Conservation (phyloP, 2,329 filamentous ascomycete species). For the Penicillium occitanis region DNA sequence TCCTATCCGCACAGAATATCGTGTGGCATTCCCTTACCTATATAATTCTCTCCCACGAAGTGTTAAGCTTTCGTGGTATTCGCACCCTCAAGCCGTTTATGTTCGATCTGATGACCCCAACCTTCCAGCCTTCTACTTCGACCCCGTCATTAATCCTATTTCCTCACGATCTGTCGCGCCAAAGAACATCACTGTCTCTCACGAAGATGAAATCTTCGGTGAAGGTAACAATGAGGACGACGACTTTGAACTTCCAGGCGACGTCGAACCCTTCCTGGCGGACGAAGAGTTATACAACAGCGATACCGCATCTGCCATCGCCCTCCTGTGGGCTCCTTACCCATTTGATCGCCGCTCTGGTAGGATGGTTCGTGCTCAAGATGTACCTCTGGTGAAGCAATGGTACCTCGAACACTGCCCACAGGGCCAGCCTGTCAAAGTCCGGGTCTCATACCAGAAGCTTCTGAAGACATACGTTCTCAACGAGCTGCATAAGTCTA, state of each 20-base stretch:
- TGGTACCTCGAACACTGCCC: conserved; percentile 98
- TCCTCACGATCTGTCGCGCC: conserved; percentile 91
- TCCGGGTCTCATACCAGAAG: conserved; percentile 97
- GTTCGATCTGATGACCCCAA: conserved; percentile 82
- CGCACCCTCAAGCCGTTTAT: conserved; percentile 89
- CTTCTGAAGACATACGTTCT: conserved; percentile 92
- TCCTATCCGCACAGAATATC: conserved; percentile 91
- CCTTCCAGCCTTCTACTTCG: conserved; percentile 94
- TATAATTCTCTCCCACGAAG: conserved; percentile 96
- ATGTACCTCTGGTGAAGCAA: conserved; percentile 95
- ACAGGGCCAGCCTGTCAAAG: conserved; percentile 87
- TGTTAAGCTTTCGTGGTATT: conserved; percentile 91
- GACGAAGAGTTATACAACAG: conserved; percentile 87
- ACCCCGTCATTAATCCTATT: conserved; percentile 96
- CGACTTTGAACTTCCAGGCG: conserved; percentile 76
- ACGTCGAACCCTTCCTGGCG: conserved; percentile 81
- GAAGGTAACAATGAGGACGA: conserved; percentile 77
- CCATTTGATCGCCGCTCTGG: conserved; percentile 94
- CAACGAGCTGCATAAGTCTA: conserved; percentile 95
- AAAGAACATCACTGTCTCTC: conserved; percentile 87
- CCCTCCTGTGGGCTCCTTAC: conserved; percentile 96
- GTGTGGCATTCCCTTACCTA: conserved; percentile 88
- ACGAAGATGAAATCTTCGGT: conserved; percentile 93
- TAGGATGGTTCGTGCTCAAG: conserved; percentile 93
- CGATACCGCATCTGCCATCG: conserved; percentile 86